Percentiles rank a stretch among this genome's conserved stretches.
phyloP scores from a whole-genome alignment of 2,329 filamentous ascomycete genomes.

The Claviceps sp. region DNA sequence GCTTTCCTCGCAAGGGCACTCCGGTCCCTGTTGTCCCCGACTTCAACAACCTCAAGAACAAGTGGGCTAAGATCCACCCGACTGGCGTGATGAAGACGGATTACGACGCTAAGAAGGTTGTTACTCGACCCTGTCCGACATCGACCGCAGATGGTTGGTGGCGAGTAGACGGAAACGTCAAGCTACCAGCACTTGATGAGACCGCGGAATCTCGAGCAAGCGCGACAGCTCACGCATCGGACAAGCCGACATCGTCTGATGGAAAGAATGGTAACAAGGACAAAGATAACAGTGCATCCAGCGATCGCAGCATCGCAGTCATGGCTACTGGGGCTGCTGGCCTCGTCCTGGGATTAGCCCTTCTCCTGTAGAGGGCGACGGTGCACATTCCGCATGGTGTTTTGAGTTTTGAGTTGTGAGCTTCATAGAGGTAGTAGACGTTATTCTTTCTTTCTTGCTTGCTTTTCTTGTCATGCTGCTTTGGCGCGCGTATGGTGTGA shows the following conservation, averaged over 20 bases:
- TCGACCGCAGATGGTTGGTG: constrained; percentile 66
- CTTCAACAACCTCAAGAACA: constrained; percentile 61
- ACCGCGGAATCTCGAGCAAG: constrained; percentile 17
- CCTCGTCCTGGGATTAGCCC: constrained; percentile 16
- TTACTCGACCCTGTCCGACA: constrained; percentile 55
- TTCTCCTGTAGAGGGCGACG: constrained; percentile 3
- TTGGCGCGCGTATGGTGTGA: neutral
- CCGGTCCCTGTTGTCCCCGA: constrained; percentile 64
- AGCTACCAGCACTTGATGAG: constrained; percentile 56
- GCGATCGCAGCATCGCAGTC: constrained; percentile 15
- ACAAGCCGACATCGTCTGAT: neutral
- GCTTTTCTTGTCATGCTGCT: neutral
- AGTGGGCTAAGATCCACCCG: constrained; percentile 62
- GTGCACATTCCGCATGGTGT: neutral
- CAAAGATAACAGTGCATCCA: constrained; percentile 9
- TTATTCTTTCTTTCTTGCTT: neutral
- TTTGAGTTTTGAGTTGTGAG: neutral
- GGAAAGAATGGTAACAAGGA: constrained; percentile 4
- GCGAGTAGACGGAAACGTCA: constrained; percentile 56
- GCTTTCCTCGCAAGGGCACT: constrained; percentile 57
- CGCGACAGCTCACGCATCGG: constrained; percentile 7
- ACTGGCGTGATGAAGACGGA: constrained; percentile 51
- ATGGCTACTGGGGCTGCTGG: constrained; percentile 16
- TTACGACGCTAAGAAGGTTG: constrained; percentile 49
- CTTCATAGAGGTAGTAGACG: neutral